Percentiles rank a stretch among this genome's conserved stretches.
These are phyloP conservation scores for Kwoniella botswanensis DNA, from an alignment of 768 basidiomycete species.

Conservation along the genomic window DNA sequence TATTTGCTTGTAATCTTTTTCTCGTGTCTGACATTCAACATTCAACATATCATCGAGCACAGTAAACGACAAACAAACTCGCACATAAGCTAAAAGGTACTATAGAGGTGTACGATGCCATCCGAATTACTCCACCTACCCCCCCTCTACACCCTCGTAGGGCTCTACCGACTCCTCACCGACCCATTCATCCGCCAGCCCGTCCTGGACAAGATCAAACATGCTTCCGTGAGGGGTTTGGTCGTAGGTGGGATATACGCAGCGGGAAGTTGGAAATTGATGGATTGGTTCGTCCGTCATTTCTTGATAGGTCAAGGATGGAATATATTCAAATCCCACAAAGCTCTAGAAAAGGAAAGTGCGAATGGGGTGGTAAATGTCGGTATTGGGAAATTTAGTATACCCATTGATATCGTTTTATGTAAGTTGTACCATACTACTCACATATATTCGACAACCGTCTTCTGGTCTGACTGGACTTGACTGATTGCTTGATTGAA, in stretches of 20 bases:
- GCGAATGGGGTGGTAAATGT: conserved; percentile 30
- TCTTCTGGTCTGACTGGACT: background rate
- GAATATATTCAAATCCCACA: conserved; percentile 32
- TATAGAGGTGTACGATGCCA: conserved; percentile 47
- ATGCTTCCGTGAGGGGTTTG: conserved; percentile 73
- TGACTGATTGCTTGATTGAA: no score
- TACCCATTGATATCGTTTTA: conserved; percentile 42
- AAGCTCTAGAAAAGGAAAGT: conserved; percentile 25
- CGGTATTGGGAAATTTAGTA: conserved; percentile 28
- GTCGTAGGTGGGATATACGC: conserved; percentile 70
- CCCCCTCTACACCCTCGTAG: conserved; percentile 82
- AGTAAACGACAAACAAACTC: no score
- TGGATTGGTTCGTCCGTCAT: conserved; percentile 59
- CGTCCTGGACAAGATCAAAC: conserved; percentile 79
- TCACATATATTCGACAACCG: background rate
- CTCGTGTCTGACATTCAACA: no score
- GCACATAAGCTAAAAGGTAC: background rate
- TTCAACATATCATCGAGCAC: no score
- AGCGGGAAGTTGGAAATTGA: conserved; percentile 71
- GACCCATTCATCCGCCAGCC: conserved; percentile 73
- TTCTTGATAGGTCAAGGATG: conserved; percentile 45
- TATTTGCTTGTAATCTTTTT: background rate
- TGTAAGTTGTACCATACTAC: conserved; percentile 31
- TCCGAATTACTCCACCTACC: conserved; percentile 69
- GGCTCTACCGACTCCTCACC: conserved; percentile 78